phyloP scores from a whole-genome alignment of 305 asterid genomes.

The Stenogyne calaminthoides region DNA sequence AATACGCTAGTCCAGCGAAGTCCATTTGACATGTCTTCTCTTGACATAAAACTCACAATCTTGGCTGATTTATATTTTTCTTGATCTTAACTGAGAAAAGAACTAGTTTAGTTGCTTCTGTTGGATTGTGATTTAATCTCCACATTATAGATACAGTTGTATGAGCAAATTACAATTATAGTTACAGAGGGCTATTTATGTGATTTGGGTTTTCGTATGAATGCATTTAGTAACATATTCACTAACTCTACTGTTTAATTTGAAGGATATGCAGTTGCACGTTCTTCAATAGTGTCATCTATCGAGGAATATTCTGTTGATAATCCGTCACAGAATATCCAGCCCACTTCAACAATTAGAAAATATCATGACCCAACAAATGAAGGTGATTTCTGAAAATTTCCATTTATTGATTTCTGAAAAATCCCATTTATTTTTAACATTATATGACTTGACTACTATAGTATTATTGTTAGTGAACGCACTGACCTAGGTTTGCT shows the following conservation, averaged over 20 bases:
- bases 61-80: neutral
- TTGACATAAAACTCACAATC: neutral
- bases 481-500: neutral
- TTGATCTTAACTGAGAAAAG: neutral
- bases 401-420: too few relatives aligned
- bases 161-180: neutral
- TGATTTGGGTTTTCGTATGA: neutral
- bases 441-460: neutral
- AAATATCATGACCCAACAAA: slow-evolving; percentile 28
- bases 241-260: slow-evolving; percentile 1
- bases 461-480: neutral
- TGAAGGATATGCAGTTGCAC: slow-evolving; percentile 33
- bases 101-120: neutral
- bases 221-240: neutral
- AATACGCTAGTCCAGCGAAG: slow-evolving; percentile 32
- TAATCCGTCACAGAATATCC: slow-evolving; percentile 26
- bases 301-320: slow-evolving; percentile 16
- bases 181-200: neutral
- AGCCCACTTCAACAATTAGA: slow-evolving; percentile 20
- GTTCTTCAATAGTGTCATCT: slow-evolving; percentile 26
- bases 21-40: neutral
- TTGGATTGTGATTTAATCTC: neutral
- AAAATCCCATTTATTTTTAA: neutral
- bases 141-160: neutral
- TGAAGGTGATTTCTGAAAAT: slow-evolving; percentile 44